Evolutionary conservation across 495 filamentous ascomycete genomes (phyloP).

Genomic region (Daldinia grandis): DNA sequence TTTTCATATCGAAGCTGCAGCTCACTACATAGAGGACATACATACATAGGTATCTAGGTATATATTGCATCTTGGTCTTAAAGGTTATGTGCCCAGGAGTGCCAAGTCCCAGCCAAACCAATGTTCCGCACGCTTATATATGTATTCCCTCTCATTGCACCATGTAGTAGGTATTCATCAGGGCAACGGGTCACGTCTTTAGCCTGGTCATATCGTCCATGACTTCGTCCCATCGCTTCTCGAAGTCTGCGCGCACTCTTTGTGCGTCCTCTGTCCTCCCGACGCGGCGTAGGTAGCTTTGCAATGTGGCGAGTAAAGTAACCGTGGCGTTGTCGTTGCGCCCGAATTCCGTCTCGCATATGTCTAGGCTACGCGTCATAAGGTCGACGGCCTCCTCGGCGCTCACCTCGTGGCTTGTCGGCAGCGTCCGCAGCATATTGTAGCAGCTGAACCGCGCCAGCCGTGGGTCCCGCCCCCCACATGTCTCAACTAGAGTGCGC

Average conservation of each 20-base stretch:
- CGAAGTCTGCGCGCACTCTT: slow-evolving; percentile 14
- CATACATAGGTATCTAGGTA: not conserved
- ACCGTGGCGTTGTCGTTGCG: slow-evolving; percentile 33
- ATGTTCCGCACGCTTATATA: not conserved
- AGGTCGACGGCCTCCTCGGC: slow-evolving; percentile 15
- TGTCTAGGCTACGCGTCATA: slow-evolving; percentile 4
- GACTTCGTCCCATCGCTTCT: slow-evolving; percentile 26
- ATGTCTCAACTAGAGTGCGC: slow-evolving; percentile 3
- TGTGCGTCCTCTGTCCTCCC: slow-evolving; percentile 12
- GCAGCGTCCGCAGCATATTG: slow-evolving; percentile 35
- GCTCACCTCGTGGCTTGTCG: slow-evolving; percentile 12
- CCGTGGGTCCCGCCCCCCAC: slow-evolving; percentile 16
- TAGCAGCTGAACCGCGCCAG: slow-evolving; percentile 31
- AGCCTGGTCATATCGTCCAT: not conserved
- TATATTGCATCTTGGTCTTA: not conserved
- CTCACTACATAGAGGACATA: slow-evolving; percentile 25
- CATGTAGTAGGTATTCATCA: slow-evolving; percentile 41
- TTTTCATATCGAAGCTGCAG: slow-evolving; percentile 2
- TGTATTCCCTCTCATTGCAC: slow-evolving; percentile 18
- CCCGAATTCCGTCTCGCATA: slow-evolving; percentile 31
- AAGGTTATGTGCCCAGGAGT: not conserved
- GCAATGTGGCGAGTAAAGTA: slow-evolving; percentile 23
- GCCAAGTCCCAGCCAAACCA: not conserved
- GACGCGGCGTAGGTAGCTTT: slow-evolving; percentile 7
- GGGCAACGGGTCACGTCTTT: slow-evolving; percentile 27